Conservation (phyloP, 2,329 filamentous ascomycete genomes). For the Teratosphaeria gauchensis region DNA sequence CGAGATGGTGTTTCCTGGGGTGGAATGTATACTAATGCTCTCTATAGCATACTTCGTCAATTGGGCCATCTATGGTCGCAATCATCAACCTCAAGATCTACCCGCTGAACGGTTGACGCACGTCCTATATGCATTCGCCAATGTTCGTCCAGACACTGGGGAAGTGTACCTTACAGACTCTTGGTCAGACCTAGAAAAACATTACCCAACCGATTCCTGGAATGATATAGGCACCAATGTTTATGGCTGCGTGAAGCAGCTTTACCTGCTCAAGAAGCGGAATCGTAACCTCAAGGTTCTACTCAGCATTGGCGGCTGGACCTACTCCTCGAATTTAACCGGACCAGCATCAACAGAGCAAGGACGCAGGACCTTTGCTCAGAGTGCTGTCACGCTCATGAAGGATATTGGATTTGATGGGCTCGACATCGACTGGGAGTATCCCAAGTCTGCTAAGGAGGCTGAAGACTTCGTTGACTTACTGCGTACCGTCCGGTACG, state of each 20-base stretch:
- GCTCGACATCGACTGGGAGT: constrained; percentile 42
- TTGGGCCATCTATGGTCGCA: constrained; percentile 56
- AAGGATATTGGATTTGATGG: constrained; percentile 65
- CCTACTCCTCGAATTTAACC: constrained; percentile 68
- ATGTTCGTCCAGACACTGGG: constrained; percentile 67
- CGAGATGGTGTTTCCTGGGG: background rate
- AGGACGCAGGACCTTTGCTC: constrained; percentile 57
- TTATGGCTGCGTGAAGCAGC: constrained; percentile 69
- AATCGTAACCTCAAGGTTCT: constrained; percentile 70
- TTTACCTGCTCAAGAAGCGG: constrained; percentile 65
- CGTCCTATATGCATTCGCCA: constrained; percentile 83
- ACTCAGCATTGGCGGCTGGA: constrained; percentile 77
- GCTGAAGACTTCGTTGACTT: constrained; percentile 31
- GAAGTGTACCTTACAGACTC: constrained; percentile 65
- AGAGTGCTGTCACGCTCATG: constrained; percentile 62
- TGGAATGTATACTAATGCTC: background rate
- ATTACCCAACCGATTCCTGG: constrained; percentile 59
- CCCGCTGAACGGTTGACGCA: constrained; percentile 76
- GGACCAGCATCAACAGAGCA: constrained; percentile 53
- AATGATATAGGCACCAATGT: constrained; percentile 57
- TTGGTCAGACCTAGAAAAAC: constrained; percentile 60
- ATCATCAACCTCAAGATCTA: constrained; percentile 77
- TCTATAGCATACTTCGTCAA: constrained; percentile 26
- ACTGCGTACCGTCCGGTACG: constrained; percentile 29
- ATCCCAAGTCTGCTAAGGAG: constrained; percentile 33